phyloP scores from a whole-genome alignment of 148 eudicot species.

The Rhododendron williamsianum region DNA sequence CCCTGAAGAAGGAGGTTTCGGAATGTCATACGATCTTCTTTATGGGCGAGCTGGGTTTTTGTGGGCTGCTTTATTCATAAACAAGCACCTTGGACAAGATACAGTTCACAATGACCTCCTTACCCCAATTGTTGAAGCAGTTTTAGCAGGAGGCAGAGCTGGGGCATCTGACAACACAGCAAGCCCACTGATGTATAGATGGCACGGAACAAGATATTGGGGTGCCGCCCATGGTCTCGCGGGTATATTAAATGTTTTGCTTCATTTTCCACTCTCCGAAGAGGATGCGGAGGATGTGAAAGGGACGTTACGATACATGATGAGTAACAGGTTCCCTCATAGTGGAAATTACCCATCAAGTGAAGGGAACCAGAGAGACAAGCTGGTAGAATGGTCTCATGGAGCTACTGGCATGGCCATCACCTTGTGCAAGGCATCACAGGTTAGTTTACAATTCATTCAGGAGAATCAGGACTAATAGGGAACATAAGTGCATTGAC shows the following conservation, averaged over 20 bases:
- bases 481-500: background rate
- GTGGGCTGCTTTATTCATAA: slow-evolving; percentile 72
- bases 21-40: slow-evolving; percentile 84
- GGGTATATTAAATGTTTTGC: slow-evolving; percentile 69
- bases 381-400: slow-evolving; percentile 79
- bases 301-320: slow-evolving; percentile 66
- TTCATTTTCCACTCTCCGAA: slow-evolving; percentile 51
- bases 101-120: slow-evolving; percentile 40
- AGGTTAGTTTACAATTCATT: slow-evolving; percentile 36
- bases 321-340: slow-evolving; percentile 61
- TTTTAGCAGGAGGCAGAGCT: slow-evolving; percentile 72
- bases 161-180: slow-evolving; percentile 52
- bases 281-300: slow-evolving; percentile 68
- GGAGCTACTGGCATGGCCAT: slow-evolving; percentile 68
- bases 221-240: slow-evolving; percentile 82
- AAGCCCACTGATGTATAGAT: slow-evolving; percentile 70
- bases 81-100: slow-evolving; percentile 50
- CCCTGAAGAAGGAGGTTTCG: slow-evolving; percentile 82
- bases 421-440: slow-evolving; percentile 71
- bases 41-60: slow-evolving; percentile 78
- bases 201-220: slow-evolving; percentile 86
- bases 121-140: slow-evolving; percentile 60
- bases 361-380: slow-evolving; percentile 68
- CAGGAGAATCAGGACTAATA: background rate
- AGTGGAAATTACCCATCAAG: slow-evolving; percentile 81